Evolutionary conservation across 2,329 filamentous ascomycete species (phyloP), one percentile per base, ranked within the genome.

Genomic region (Calonectria pseudoreteaudii): DNA sequence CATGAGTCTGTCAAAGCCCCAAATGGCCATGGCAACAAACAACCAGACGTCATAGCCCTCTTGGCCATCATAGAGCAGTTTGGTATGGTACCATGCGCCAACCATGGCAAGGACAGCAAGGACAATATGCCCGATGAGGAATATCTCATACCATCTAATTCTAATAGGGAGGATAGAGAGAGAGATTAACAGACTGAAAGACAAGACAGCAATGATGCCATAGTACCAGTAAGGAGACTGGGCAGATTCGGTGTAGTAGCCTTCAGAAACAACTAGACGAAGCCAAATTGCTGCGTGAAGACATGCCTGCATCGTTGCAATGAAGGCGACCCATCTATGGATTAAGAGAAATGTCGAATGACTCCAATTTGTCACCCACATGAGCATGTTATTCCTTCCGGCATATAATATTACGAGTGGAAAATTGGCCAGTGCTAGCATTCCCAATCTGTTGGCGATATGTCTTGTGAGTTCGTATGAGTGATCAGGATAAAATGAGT

Each of bases 341-440:
- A 90, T 81, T 0, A 90, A 78, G 4, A 90, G 73, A 67, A 84
- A 90, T 0, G 89, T 90, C 0, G 84, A 84, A 73, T 88, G 86
- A 0, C 83, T 85, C 87, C 88, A 90, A 75, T 87, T 84, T 0
- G 88, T 89, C 1, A 88, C 50, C 81, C 84, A 87, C 0, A 90
- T 82, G 0, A 89, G 82, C 3, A 89, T 28, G 68, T 87, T 89
- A 75, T 90, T 90, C 1, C 88, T 81, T 0, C 84, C 81, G 0
- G 85, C 82, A 68, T 86, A 89, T 3, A 90, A 82, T 16, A 89
- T 78, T 0, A 86, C 65, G 0, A 90, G 75, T 0, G 87, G 84
- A 0, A 87, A 64, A 11, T 86, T 84, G 7, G 84, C 84, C 60
- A 87, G 86, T 6, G 80, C 81, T 5, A 88, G 74, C 1, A 82